Conservation (phyloP, 139 green algal genomes). For the Desmodesmus armatus region DNA sequence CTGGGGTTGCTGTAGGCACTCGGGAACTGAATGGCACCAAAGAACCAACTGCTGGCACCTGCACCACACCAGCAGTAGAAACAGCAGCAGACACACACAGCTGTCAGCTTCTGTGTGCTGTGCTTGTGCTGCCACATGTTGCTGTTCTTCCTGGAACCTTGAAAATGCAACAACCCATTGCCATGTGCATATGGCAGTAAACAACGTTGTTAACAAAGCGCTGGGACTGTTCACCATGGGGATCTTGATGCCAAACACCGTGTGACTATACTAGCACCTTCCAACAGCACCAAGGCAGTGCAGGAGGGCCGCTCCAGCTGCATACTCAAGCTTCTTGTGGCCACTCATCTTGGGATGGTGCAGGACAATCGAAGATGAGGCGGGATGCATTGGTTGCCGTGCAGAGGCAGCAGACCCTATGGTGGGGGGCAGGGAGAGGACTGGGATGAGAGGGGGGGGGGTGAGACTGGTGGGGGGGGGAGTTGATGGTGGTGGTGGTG, state of each 20-base stretch:
- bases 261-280: too few relatives aligned
- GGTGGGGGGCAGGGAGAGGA: neutral
- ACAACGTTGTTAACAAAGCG: neutral
- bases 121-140: too few relatives aligned
- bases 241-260: neutral
- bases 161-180: neutral
- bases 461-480: neutral
- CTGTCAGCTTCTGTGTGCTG: neutral
- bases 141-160: too few relatives aligned
- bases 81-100: neutral
- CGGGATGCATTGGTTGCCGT: too few relatives aligned
- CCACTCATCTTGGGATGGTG: too few relatives aligned
- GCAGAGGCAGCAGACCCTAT: too few relatives aligned
- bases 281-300: too few relatives aligned
- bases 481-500: too few relatives aligned
- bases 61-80: too few relatives aligned
- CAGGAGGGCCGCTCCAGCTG: too few relatives aligned
- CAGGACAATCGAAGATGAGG: too few relatives aligned
- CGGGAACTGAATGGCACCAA: conserved; percentile 62
- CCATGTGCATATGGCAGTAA: neutral
- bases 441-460: neutral
- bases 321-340: too few relatives aligned
- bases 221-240: neutral
- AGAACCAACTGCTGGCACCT: conserved; percentile 50
- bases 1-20: conserved; percentile 88